A percentile compares a stretch with the other conserved stretches of the same genome.
Conservation (phyloP, 768 basidiomycete species). For the Rhizopogon rudus region DNA sequence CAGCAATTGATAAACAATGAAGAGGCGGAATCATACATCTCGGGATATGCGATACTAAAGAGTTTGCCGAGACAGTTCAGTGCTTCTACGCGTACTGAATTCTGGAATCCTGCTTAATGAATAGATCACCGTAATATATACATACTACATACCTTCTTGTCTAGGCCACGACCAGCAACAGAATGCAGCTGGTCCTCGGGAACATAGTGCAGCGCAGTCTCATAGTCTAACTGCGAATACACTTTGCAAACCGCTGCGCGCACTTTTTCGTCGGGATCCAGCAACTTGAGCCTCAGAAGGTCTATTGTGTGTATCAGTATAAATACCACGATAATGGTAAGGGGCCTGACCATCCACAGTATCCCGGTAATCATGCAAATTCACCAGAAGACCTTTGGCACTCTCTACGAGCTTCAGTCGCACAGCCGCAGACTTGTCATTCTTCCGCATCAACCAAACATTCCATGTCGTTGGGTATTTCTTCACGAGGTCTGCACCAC, state of each 20-base stretch:
- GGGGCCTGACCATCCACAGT: slow-evolving; percentile 64
- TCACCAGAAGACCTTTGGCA: slow-evolving; percentile 52
- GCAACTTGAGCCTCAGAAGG: slow-evolving; percentile 56
- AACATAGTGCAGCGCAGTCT: slow-evolving; percentile 82
- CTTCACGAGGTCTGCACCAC: slow-evolving; percentile 64
- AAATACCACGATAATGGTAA: slow-evolving; percentile 3
- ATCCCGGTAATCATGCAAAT: slow-evolving; percentile 61
- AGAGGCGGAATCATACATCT: slow-evolving; percentile 62
- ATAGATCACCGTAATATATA: not conserved
- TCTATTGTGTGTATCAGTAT: slow-evolving; percentile 32
- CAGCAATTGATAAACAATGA: not conserved
- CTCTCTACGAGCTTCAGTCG: slow-evolving; percentile 78
- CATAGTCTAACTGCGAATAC: slow-evolving; percentile 84
- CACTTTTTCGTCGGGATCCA: slow-evolving; percentile 90
- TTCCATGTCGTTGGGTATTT: slow-evolving; percentile 86
- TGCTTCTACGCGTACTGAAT: slow-evolving; percentile 68
- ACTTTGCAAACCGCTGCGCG: slow-evolving; percentile 79
- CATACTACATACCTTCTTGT: slow-evolving; percentile 67
- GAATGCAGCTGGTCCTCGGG: slow-evolving; percentile 53
- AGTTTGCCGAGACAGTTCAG: slow-evolving; percentile 71
- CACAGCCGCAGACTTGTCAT: slow-evolving; percentile 68
- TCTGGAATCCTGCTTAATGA: slow-evolving; percentile 28
- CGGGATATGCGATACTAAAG: slow-evolving; percentile 78
- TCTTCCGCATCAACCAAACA: slow-evolving; percentile 73
- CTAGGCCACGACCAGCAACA: slow-evolving; percentile 68